Base-by-base conservation (phyloP, 805 yeast genomes). In the Maudiozyma turicensis region DNA sequence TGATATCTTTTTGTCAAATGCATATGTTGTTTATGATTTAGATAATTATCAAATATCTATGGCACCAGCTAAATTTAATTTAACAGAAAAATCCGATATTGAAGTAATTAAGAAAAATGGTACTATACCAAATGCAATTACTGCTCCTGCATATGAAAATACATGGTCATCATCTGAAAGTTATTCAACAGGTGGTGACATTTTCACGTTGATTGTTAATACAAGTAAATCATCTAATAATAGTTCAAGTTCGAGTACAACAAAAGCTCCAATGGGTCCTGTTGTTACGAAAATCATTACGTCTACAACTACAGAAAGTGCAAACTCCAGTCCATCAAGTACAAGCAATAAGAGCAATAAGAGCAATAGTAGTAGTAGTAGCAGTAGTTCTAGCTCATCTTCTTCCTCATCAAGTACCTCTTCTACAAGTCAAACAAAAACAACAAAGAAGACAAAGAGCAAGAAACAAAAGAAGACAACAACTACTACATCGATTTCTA, bases 1-100 rank as follows among this genome's bases (percentile, higher is more conserved):
- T 47, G 83, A 79, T 60, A 69, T 75, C 3, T 78, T 81, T 64
- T 60, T 81, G 52, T 69, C 77, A 50, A 62, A 72, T 35, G 80
- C 79, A 2, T 81, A 81, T 55, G 70, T 77, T 37, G 84, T 78
- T 44, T 81, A 72, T 48, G 83, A 81, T 62, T 57, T 80, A 50
- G 81, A 74, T 31, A 66, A 68, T 39, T 56, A 65, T 33, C 70
- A 71, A 49, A 57, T 77, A 13, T 73, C 74, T 0, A 40, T 78
- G 44, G 82, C 79, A 3, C 76, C 72, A 51, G 79, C 72, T 2
- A 67, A 35, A 35, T 35, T 35, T 35, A 35, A 35, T 35, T 78
- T 51, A 72, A 80, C 44, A 81, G 63, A 3, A 72, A 15, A 35
- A 35, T 35, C 38, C 1, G 14, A 35, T 11, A 35, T 35, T n/a